These are phyloP conservation scores for Tritrichomonas foetus DNA, from an alignment of 208 protist species.

Conservation along the genomic window DNA sequence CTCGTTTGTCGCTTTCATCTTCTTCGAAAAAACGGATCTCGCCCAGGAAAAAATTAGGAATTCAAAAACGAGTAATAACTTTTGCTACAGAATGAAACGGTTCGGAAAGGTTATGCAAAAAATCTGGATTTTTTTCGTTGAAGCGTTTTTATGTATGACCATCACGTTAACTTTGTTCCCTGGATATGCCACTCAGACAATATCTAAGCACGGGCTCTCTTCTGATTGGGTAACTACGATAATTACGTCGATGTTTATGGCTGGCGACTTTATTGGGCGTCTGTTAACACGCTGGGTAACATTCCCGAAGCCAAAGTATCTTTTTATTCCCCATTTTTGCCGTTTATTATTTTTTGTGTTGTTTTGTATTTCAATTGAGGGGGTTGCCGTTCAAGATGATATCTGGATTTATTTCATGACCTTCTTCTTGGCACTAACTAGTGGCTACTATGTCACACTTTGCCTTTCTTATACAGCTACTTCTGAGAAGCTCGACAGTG, in stretches of 20 bases:
- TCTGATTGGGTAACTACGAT: not conserved
- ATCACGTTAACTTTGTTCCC: not conserved
- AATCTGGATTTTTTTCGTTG: not conserved
- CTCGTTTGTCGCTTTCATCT: not conserved
- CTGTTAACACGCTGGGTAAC: not conserved
- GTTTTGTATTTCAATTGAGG: not conserved
- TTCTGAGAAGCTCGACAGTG: not conserved
- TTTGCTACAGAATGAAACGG: not conserved
- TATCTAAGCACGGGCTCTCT: not conserved
- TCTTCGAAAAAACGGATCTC: not conserved
- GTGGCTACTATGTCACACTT: not conserved
- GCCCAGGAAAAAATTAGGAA: not conserved
- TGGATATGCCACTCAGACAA: not conserved
- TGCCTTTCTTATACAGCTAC: not conserved
- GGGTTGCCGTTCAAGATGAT: not conserved
- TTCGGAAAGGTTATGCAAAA: not conserved
- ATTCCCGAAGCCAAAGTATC: not conserved
- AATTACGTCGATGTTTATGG: not conserved
- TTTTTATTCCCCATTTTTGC: not conserved
- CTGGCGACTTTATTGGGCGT: not conserved
- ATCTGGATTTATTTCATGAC: conserved; percentile 12
- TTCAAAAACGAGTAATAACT: not conserved
- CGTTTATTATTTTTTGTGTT: not conserved
- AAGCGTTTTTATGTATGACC: not conserved
- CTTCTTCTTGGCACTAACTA: not conserved